Evolutionary conservation across 164 flowering plant species (phyloP), one percentile per base, ranked within the genome.

Genomic region (Chimonanthus salicifolius): DNA sequence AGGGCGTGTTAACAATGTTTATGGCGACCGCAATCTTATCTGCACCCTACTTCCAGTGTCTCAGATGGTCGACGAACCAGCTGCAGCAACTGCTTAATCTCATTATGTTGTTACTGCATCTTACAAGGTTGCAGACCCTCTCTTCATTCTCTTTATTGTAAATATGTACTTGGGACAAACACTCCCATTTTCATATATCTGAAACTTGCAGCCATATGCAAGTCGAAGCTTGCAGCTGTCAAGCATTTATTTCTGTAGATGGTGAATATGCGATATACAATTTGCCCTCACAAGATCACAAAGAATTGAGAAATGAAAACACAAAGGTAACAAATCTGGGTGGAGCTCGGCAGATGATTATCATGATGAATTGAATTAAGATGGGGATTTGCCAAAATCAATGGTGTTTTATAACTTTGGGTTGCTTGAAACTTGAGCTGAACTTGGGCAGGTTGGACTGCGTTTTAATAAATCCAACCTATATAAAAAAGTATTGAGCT

Each of bases 1-100:
- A 95, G 99, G 94, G 18, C 95, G 99, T 65, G 96, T 95, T 47
- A 94, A 95, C 87, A 93, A 95, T 75, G 99, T 95, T 62, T 95
- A 95, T 58, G 99, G 99, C 48, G 99, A 95, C 80, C 92, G 99
- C 70, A 89, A 93, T 88, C 96, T 95, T 70, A 20, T 89, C 79
- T 93, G 98, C 85, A 95, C 98, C 73, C 94, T 95, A 58, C 95
- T 82, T 49, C 88, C 99, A 58, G 91, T 81, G 51, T 80, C 94
- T 15, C 92, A 85, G 70, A 77, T 73, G 58, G 90, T 74, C 3
- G 98, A 94, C 82, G 97, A 91, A 80, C 75, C 73, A 71, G 95
- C 94, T 1, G 99, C 94, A 50, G 94, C 97, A 20, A 84, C 92
- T 74, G 96, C 96, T 47, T 92, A 85, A 73, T 73, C 64, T 21